Conservation (phyloP, 352 stramenopile genomes). For the Phytopythium boreale region DNA sequence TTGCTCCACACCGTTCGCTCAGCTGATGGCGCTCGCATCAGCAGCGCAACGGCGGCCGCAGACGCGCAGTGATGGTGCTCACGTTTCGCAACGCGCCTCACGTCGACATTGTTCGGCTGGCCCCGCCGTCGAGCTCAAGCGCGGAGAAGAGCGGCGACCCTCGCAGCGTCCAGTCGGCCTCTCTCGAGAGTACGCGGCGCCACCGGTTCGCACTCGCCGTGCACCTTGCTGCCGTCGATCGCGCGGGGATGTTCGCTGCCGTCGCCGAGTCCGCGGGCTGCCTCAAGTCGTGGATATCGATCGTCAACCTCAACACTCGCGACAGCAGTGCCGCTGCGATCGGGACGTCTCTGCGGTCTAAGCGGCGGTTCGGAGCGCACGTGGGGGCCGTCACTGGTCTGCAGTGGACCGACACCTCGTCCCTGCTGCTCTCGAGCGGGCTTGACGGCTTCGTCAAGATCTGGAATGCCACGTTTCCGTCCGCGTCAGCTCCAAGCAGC, state of each 20-base stretch:
- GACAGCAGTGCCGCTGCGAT: too few species aligned
- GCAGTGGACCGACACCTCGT: slow-evolving; percentile 41
- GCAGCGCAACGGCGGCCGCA: slow-evolving; percentile 14
- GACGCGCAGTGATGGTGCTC: slow-evolving; percentile 8
- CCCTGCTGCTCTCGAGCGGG: slow-evolving; percentile 44
- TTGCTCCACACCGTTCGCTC: not conserved
- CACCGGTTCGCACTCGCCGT: slow-evolving; percentile 38
- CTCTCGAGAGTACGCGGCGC: slow-evolving; percentile 4
- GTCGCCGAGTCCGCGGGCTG: slow-evolving; percentile 34
- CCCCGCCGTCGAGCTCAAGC: not conserved
- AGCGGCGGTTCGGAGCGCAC: slow-evolving; percentile 48
- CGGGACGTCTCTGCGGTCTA: slow-evolving; percentile 2
- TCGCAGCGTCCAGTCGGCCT: too few species aligned
- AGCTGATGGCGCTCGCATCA: slow-evolving; percentile 18
- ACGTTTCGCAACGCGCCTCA: slow-evolving; percentile 25
- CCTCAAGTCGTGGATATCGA: slow-evolving; percentile 55
- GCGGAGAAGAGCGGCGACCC: not conserved
- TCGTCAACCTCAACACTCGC: slow-evolving; percentile 29
- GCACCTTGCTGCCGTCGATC: slow-evolving; percentile 39
- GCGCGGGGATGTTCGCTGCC: slow-evolving; percentile 30
- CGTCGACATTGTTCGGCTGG: slow-evolving; percentile 20
- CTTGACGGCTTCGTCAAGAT: slow-evolving; percentile 66
- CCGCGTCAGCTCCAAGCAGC: not conserved
- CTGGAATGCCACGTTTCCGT: slow-evolving; percentile 40
- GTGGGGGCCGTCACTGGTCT: slow-evolving; percentile 46